Conservation (phyloP, 2,329 filamentous ascomycete species). For the Reticulascus tulasneorum region DNA sequence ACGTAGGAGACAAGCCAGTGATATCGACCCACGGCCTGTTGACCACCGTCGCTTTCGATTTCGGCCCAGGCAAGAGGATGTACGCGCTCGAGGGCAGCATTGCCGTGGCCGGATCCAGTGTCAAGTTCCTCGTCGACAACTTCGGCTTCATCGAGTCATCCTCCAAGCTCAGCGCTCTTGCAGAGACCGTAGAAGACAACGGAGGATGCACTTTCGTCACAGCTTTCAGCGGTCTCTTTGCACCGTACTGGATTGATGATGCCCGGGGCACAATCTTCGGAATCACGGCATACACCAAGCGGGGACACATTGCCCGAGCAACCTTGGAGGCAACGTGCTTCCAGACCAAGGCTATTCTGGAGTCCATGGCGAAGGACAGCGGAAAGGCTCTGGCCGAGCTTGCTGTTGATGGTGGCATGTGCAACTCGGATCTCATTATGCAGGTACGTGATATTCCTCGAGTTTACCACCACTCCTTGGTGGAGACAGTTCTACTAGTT, state of each 20-base stretch:
- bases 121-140: slow-evolving; percentile 64
- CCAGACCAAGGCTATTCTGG: slow-evolving; percentile 77
- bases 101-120: slow-evolving; percentile 70
- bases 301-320: slow-evolving; percentile 73
- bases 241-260: slow-evolving; percentile 83
- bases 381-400: slow-evolving; percentile 68
- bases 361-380: slow-evolving; percentile 77
- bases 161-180: slow-evolving; percentile 40
- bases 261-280: slow-evolving; percentile 76
- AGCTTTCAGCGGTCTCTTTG: slow-evolving; percentile 76
- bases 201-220: slow-evolving; percentile 76
- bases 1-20: slow-evolving; percentile 74
- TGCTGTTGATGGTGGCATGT: slow-evolving; percentile 83
- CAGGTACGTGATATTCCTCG: too few relatives aligned
- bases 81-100: slow-evolving; percentile 77
- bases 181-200: slow-evolving; percentile 56
- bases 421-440: slow-evolving; percentile 76
- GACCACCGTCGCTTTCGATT: slow-evolving; percentile 74
- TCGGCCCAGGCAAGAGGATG: slow-evolving; percentile 61
- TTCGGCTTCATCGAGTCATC: slow-evolving; percentile 50
- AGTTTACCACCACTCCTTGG: too few relatives aligned
- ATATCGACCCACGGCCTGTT: slow-evolving; percentile 74
- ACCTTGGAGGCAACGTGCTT: slow-evolving; percentile 80
- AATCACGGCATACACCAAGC: slow-evolving; percentile 72
- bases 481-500: too few relatives aligned